Base-by-base conservation (phyloP, 352 stramenopile species). In the Pythium coloratum region DNA sequence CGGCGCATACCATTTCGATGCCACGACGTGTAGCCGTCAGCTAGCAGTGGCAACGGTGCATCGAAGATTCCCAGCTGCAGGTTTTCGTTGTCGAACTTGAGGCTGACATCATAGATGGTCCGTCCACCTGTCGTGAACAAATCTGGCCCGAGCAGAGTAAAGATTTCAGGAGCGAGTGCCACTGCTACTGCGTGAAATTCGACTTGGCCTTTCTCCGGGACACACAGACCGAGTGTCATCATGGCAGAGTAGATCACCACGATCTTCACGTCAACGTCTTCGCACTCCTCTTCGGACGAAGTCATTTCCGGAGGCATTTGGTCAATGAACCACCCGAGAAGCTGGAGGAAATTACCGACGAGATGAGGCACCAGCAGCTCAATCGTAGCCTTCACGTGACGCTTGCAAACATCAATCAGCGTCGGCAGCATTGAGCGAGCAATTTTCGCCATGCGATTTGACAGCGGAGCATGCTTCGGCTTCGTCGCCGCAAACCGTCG, bases 351-450 rank as follows among this genome's bases (percentile, higher is more conserved):
- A 50, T 82, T 90, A 8, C 59, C n/a, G 3, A 90, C 76, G 2
- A 67, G 56, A 49, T 88, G 80, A 1, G 59, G 62, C n/a, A 81
- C 71, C 6, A 74, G 76, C 28, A 82, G 78, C 18, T 77, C 70
- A n/a, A 84, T 58, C 46, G 78, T 81, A 0, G 72, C 16, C 32
- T 78, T 73, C 10, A 34, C 62, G 32, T 87, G 59, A 1, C 76
- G 62, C 63, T 88, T 88, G 61, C 72, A 84, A n/a, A 90, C 49
- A 3, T 90, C 78, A 36, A 92, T 67, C 1, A 92, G 38, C 1
- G 62, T 18, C 1, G 80, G 72, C 9, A 89, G 62, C 30, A 83
- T 73, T 0, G 73, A 78, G 40, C 84, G 74, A 69, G 82, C 76
- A 4, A 85, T 53, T 62, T 86, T 89, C 18, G 70, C 70, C 34